phyloP scores from a whole-genome alignment of 1,139 yeast species.

The Hanseniaspora sp. region DNA sequence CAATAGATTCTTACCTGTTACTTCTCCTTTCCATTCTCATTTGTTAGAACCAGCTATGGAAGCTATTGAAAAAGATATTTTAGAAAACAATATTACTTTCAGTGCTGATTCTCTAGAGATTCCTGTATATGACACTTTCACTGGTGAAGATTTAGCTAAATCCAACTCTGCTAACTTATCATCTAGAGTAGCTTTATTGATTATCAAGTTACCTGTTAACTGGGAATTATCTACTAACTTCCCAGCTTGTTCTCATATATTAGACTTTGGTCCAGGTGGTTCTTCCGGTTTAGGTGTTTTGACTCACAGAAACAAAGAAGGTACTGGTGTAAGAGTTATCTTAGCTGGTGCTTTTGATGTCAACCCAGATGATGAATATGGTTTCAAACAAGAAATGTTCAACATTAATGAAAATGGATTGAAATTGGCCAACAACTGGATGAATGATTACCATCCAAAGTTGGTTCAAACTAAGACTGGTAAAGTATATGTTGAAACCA shows the following conservation, averaged over 20 bases:
- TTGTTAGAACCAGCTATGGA: conserved; percentile 63
- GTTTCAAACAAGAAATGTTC: conserved; percentile 90
- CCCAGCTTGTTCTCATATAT: conserved; percentile 61
- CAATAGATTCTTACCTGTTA: conserved; percentile 86
- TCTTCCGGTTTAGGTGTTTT: conserved; percentile 90
- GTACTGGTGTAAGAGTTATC: conserved; percentile 91
- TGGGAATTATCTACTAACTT: conserved; percentile 88
- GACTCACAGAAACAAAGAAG: conserved; percentile 95
- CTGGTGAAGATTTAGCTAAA: conserved; percentile 67
- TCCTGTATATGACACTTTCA: conserved; percentile 85
- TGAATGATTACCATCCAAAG: conserved; percentile 74
- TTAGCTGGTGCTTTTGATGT: conserved; percentile 84
- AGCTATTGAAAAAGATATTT: conserved; percentile 54
- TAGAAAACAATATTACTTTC: conserved; percentile 47
- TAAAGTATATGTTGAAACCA: conserved; percentile 77
- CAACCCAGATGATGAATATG: conserved; percentile 61
- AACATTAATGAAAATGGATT: conserved; percentile 53
- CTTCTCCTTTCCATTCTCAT: conserved; percentile 94
- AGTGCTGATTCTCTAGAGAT: conserved; percentile 47
- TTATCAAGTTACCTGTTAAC: conserved; percentile 79
- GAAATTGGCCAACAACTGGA: conserved; percentile 85
- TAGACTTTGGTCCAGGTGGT: conserved; percentile 99
- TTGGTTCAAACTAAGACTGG: conserved; percentile 64
- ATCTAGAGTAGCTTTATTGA: conserved; percentile 63
- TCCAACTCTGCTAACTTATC: conserved; percentile 40